Evolutionary conservation across 2,329 filamentous ascomycete genomes (phyloP).

Genomic region (Fusarium drepaniforme): DNA sequence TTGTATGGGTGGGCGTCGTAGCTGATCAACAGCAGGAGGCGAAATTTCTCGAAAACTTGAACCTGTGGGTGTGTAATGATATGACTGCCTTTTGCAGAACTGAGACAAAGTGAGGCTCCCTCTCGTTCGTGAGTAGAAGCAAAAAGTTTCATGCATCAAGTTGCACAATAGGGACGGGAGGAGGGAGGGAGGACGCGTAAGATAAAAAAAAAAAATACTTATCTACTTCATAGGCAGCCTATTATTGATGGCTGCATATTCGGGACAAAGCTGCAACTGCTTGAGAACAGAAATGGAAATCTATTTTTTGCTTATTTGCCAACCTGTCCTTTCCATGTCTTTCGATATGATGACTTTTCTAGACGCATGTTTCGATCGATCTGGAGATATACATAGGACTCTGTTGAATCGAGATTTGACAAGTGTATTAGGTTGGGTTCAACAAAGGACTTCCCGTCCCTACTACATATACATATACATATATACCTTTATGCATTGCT

Average conservation of each 20-base stretch:
- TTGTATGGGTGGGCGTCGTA: neutral
- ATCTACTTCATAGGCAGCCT: neutral
- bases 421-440: neutral
- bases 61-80: neutral
- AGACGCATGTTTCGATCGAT: neutral
- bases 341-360: neutral
- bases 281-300: neutral
- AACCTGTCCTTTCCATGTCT: neutral
- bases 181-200: neutral
- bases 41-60: neutral
- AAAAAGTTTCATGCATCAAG: neutral
- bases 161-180: neutral
- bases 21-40: neutral
- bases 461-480: neutral
- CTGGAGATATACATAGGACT: neutral
- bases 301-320: neutral
- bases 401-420: neutral
- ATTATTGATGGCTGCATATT: neutral
- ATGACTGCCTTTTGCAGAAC: neutral
- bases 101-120: slow-evolving; percentile 1
- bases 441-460: neutral
- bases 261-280: neutral
- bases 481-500: neutral
- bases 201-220: neutral
- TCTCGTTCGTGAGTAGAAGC: neutral